Base-by-base conservation (phyloP, 2,329 filamentous ascomycete genomes). In the Spiromastix sp. region DNA sequence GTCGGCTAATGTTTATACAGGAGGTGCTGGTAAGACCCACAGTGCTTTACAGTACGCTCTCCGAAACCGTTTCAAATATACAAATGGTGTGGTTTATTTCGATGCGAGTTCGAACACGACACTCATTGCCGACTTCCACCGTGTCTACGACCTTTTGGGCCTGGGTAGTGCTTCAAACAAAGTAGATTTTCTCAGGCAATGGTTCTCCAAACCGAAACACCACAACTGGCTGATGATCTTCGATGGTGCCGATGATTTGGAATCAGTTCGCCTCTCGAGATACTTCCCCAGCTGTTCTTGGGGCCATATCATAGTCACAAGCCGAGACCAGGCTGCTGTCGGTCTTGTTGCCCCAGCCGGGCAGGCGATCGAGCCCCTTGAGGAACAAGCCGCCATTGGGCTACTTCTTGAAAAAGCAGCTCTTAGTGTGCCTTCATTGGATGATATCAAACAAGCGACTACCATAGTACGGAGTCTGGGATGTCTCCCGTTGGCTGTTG, bases 211-310 rank as follows among this genome's bases (percentile, higher is more conserved):
- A 15, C 37, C 29, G 19, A 31, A 33, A 22, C 39, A 39, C 17
- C 22, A 17, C 10, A 39, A 44, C 17, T 49, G 46, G 46, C 37
- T 49, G 6, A 38, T 49, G 30, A 35, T 49, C 17, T 39, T 48
- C 30, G 46, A 49, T 31, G 44, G 43, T 27, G 37, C 41, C 19
- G 44, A 47, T 33, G 42, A 48, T 34, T 21, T 41, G 17, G 17
- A 32, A 7, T 19, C 33, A 3, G 33, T 40, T 3, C n/a, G n/a
- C 20, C 13, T 42, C n/a, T 9, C 18, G 15, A 15, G 29, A 5
- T 42, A 40, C 29, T 37, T 42, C 12, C 40, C 40, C 7, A 30
- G 12, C 24, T n/a, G 16, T 11, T 11, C 37, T 13, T 37, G 32
- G 32, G 40, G 40, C 28, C 37, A 42, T 30, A 40, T 40, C 10